A percentile compares a stretch with the other conserved stretches of the same genome.
phyloP scores from a whole-genome alignment of 768 basidiomycete species.

The Leccinum ochraceum region DNA sequence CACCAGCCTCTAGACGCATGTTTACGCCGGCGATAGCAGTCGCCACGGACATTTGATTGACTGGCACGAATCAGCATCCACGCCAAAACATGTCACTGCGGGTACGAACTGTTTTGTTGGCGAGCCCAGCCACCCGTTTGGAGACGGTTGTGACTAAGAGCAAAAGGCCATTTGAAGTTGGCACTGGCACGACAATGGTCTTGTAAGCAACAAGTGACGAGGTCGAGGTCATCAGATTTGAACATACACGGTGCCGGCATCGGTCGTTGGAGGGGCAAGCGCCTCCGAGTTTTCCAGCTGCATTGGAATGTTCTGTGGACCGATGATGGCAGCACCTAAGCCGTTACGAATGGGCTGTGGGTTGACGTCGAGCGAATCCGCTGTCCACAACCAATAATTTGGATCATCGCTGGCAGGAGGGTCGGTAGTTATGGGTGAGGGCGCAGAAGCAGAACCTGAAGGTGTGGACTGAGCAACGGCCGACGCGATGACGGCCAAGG shows the following conservation, averaged over 20 bases:
- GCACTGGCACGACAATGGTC: constrained; percentile 16
- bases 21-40: constrained; percentile 41
- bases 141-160: constrained; percentile 59
- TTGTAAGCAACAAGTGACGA: neutral
- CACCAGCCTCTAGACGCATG: constrained; percentile 44
- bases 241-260: constrained; percentile 50
- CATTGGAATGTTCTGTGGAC: constrained; percentile 57
- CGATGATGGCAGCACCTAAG: constrained; percentile 50
- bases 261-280: constrained; percentile 63
- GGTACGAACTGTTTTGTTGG: constrained; percentile 52
- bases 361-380: constrained; percentile 19
- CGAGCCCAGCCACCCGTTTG: constrained; percentile 68
- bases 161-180: constrained; percentile 67
- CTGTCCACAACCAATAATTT: constrained; percentile 45
- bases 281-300: constrained; percentile 57
- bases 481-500: constrained; percentile 20
- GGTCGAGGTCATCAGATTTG: neutral
- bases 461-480: constrained; percentile 20
- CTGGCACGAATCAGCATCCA: constrained; percentile 23
- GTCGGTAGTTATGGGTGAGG: constrained; percentile 43
- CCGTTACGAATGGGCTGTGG: constrained; percentile 47
- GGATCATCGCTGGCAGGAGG: constrained; percentile 47
- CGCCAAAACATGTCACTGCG: neutral
- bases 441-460: constrained; percentile 28
- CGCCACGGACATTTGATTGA: constrained; percentile 42